phyloP scores from a whole-genome alignment of 2,329 filamentous ascomycete species.

The Cladosporium sp. region DNA sequence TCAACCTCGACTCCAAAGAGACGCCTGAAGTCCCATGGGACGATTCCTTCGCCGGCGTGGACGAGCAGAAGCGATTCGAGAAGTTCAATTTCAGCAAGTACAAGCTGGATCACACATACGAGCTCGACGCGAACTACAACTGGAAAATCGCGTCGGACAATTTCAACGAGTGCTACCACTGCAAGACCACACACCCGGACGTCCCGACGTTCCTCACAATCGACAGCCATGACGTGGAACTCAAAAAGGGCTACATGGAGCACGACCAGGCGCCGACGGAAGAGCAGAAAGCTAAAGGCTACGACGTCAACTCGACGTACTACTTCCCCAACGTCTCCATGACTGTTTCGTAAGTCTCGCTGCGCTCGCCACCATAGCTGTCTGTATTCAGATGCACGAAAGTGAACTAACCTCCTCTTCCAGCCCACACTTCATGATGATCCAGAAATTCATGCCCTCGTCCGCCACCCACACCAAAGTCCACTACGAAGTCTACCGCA shows the following conservation, averaged over 20 bases:
- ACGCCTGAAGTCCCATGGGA: conserved; percentile 51
- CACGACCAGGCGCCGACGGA: conserved; percentile 46
- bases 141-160: conserved; percentile 63
- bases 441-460: conserved; percentile 60
- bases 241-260: conserved; percentile 50
- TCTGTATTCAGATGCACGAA: neutral
- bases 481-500: conserved; percentile 62
- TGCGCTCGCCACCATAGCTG: neutral
- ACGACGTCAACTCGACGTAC: conserved; percentile 49
- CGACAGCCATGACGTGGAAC: conserved; percentile 53
- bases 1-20: conserved; percentile 51
- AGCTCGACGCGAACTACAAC: conserved; percentile 57
- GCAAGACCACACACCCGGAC: conserved; percentile 58
- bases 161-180: conserved; percentile 67
- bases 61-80: conserved; percentile 46
- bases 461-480: conserved; percentile 52
- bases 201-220: conserved; percentile 57
- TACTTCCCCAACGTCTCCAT: conserved; percentile 52
- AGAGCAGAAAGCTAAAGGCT: conserved; percentile 49
- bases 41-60: conserved; percentile 52
- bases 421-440: conserved; percentile 58
- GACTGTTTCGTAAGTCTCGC: conserved; percentile 47
- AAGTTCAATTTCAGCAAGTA: conserved; percentile 56
- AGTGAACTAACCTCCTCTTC: neutral
- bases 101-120: conserved; percentile 56